These are phyloP conservation scores for Geotrichum histeridarum DNA, from an alignment of 1,139 yeast genomes.

Conservation along the genomic window DNA sequence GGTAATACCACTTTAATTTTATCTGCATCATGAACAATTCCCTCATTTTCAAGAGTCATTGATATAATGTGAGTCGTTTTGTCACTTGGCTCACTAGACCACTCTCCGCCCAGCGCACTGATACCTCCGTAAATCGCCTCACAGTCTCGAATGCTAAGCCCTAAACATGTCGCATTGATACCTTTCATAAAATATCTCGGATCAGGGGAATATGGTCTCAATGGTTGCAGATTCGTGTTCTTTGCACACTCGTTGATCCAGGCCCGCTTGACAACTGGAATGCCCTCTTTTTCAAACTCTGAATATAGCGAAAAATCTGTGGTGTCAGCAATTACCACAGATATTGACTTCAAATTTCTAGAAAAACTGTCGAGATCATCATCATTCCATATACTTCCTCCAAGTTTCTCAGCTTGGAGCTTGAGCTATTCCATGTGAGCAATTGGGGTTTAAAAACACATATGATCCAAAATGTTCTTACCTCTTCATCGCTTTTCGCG, in stretches of 20 bases:
- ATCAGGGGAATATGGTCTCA: conserved; percentile 57
- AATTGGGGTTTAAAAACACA: no score
- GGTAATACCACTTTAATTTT: conserved; percentile 62
- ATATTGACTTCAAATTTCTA: neutral
- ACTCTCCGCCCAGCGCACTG: conserved; percentile 70
- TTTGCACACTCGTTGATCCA: conserved; percentile 58
- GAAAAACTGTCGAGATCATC: neutral
- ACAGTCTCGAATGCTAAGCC: conserved; percentile 54
- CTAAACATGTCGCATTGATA: conserved; percentile 57
- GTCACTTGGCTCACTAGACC: conserved; percentile 56
- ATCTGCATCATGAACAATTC: conserved; percentile 30
- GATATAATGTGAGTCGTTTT: conserved; percentile 78
- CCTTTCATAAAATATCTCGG: conserved; percentile 59
- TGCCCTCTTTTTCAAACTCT: conserved; percentile 48
- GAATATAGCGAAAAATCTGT: conserved; percentile 53
- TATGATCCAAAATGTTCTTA: neutral
- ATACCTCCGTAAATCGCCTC: conserved; percentile 66
- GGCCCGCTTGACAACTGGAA: conserved; percentile 61
- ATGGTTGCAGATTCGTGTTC: conserved; percentile 45
- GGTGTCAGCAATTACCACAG: conserved; percentile 46
- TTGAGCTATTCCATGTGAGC: no score
- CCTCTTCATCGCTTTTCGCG: neutral
- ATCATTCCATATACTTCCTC: neutral
- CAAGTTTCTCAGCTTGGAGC: no score
- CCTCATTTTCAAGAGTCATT: conserved; percentile 45